Evolutionary conservation across 2,329 filamentous ascomycete species (phyloP).

Genomic region (Zarea fungicola): DNA sequence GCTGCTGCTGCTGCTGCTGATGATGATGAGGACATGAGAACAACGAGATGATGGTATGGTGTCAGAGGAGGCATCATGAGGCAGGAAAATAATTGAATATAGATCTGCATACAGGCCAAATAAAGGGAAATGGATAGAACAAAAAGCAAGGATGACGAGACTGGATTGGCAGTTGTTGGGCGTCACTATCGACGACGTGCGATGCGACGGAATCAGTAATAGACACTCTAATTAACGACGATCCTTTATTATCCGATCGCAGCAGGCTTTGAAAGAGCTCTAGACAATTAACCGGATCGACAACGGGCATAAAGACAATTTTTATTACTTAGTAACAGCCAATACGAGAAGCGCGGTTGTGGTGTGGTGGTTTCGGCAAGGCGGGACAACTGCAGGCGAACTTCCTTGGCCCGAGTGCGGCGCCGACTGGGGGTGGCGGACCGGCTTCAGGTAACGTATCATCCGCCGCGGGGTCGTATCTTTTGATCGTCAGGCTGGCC

Average conservation of each 20-base stretch:
- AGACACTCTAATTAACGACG: neutral
- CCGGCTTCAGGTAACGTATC: constrained; percentile 4
- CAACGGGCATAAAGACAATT: neutral
- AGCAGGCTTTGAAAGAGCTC: too few relatives aligned
- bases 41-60: neutral
- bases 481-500: neutral
- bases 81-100: too few relatives aligned
- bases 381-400: constrained; percentile 2
- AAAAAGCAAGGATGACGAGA: too few relatives aligned
- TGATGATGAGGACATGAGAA: neutral
- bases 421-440: neutral
- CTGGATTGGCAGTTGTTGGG: too few relatives aligned
- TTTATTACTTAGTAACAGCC: neutral
- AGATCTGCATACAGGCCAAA: too few relatives aligned
- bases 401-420: neutral
- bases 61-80: neutral
- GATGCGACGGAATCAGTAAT: too few relatives aligned
- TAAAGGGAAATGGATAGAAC: too few relatives aligned
- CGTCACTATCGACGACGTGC: too few relatives aligned
- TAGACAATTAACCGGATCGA: constrained; percentile 11
- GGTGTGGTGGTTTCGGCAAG: too few relatives aligned
- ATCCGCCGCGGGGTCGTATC: constrained; percentile 5
- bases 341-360: too few relatives aligned
- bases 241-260: too few relatives aligned
- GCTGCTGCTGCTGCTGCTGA: too few relatives aligned